Conservation (phyloP, 2,329 filamentous ascomycete species). For the Phialocephala subalpina region DNA sequence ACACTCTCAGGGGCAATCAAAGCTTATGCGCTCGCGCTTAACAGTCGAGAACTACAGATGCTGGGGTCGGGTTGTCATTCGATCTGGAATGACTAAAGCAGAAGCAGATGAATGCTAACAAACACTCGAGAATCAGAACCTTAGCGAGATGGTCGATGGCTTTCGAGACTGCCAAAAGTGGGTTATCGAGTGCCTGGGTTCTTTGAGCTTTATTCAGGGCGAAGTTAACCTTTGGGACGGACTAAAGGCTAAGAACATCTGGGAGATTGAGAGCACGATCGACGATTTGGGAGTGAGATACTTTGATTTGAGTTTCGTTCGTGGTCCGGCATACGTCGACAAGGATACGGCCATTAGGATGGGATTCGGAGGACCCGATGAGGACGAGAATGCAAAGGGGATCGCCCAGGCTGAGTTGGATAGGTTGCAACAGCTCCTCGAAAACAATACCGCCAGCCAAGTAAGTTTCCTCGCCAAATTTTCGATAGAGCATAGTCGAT, state of each 20-base stretch:
- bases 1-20: not conserved
- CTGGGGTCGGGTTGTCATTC: not conserved
- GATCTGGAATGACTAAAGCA: not conserved
- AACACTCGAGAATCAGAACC: not conserved
- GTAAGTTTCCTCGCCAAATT: no score
- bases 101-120: not conserved
- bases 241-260: not conserved
- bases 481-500: no score
- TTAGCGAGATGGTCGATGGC: slow-evolving; percentile 1
- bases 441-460: no score
- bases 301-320: not conserved
- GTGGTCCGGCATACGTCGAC: not conserved
- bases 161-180: slow-evolving; percentile 13
- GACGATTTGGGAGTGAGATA: not conserved
- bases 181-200: slow-evolving; percentile 3
- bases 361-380: slow-evolving; percentile 4
- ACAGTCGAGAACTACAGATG: not conserved
- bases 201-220: not conserved
- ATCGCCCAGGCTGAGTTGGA: no score
- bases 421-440: no score
- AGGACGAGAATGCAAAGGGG: not conserved
- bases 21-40: not conserved
- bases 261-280: not conserved
- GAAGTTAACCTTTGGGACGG: not conserved
- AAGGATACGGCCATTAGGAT: not conserved